Evolutionary conservation across 441 rosid species (phyloP), one percentile per base, ranked within the genome.

Genomic region (Croton laevigatus): DNA sequence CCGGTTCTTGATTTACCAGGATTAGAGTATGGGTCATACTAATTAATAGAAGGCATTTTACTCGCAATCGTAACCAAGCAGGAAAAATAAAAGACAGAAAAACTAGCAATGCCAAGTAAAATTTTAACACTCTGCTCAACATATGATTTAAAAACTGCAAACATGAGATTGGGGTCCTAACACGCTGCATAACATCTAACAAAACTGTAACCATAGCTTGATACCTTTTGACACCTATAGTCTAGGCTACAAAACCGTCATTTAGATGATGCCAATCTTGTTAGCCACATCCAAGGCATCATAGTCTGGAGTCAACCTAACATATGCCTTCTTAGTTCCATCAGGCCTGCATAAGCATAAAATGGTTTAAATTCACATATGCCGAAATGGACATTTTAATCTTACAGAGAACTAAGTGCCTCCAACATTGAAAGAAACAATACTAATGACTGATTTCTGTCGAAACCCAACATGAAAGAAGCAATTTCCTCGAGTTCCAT

Each of bases 221-320:
- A 6, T 23, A 19, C 48, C 32, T 27, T 6, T 36, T 81, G n/a
- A n/a, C 81, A 79, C 77, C 81, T 59, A 78, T 80, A 6, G 78
- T 80, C 67, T 75, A 57, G 8, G 73, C 42, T 13, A 54, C 34
- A 62, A 54, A 61, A 51, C 37, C 3, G 4, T 14, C 27, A 22
- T 34, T 84, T 85, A 89, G 66, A 90, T 87, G 67, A 90, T 90
- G 75, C 93, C 97, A 3, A 93, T 91, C 75, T 93, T 91, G 87
- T 88, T 93, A 11, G 98, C 97, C 54, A 89, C 96, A 59, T 91
- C 97, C 75, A 93, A 76, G 4, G 97, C 98, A 74, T 91, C 97
- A 3, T 80, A 84, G 73, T 91, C 97, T 0, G 98, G 91, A 27
- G 96, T 87, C 82, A 91, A 82, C 87, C 98, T 86, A 11, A 91